Evolutionary conservation across 768 basidiomycete species (phyloP).

Genomic region (Amyloporia xantha): DNA sequence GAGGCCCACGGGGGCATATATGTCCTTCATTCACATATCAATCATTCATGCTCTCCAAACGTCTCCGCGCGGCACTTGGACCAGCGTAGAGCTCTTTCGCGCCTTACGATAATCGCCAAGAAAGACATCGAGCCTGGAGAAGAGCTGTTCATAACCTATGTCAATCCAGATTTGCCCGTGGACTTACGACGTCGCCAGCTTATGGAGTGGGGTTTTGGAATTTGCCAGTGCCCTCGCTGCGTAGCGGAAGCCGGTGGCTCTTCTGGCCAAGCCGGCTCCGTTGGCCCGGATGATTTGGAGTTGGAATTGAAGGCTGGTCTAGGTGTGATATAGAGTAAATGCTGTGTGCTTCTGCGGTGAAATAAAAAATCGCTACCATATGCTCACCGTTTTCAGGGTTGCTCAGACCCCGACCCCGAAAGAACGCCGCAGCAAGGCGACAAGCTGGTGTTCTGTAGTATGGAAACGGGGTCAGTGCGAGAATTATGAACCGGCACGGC

Average conservation of each 20-base stretch:
- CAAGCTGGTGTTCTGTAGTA: no score
- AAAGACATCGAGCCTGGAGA: conserved; percentile 58
- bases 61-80: conserved; percentile 73
- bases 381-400: background rate
- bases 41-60: conserved; percentile 81
- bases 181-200: conserved; percentile 45
- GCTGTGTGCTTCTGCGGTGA: background rate
- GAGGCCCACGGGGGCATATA: conserved; percentile 87
- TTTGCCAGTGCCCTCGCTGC: conserved; percentile 67
- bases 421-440: background rate
- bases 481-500: no score
- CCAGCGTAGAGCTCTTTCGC: conserved; percentile 56
- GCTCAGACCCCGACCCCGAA: background rate
- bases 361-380: background rate
- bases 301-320: conserved; percentile 58
- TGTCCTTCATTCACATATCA: conserved; percentile 78
- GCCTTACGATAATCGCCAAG: conserved; percentile 71
- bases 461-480: no score
- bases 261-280: conserved; percentile 4
- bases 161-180: conserved; percentile 50
- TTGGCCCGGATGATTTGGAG: conserved; percentile 32
- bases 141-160: conserved; percentile 75
- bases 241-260: conserved; percentile 39
- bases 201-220: conserved; percentile 69
- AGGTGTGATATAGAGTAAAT: conserved; percentile 35